phyloP scores from a whole-genome alignment of 352 stramenopile species.

The Lagenidium giganteum region DNA sequence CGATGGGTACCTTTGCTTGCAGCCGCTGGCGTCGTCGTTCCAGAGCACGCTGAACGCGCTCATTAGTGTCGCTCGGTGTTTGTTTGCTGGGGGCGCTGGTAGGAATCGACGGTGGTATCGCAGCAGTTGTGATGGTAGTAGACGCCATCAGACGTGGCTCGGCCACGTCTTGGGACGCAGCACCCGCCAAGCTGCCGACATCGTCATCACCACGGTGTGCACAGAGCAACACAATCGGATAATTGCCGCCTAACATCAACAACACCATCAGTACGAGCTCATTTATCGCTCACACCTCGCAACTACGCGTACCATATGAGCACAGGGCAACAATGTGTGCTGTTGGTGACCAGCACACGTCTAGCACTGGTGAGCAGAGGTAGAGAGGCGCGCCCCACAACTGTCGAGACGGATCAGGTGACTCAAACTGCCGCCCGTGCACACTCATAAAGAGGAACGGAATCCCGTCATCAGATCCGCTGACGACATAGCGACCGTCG shows the following conservation, averaged over 20 bases:
- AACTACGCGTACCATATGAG: slow-evolving; percentile 36
- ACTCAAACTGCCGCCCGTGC: slow-evolving; percentile 37
- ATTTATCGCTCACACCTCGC: not conserved
- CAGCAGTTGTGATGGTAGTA: too few species aligned
- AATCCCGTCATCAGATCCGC: slow-evolving; percentile 56
- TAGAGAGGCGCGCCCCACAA: slow-evolving; percentile 64
- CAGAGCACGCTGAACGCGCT: slow-evolving; percentile 37
- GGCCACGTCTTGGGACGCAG: not conserved
- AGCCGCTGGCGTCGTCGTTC: slow-evolving; percentile 41
- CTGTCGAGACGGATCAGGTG: slow-evolving; percentile 13
- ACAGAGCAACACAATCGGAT: slow-evolving; percentile 58
- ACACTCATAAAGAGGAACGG: slow-evolving; percentile 50
- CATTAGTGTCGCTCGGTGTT: slow-evolving; percentile 3
- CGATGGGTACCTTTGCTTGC: slow-evolving; percentile 26
- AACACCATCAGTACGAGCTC: not conserved
- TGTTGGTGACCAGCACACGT: slow-evolving; percentile 56
- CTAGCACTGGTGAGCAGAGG: slow-evolving; percentile 34
- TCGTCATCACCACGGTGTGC: slow-evolving; percentile 40
- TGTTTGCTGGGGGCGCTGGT: not conserved
- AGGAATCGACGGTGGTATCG: not conserved
- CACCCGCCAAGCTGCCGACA: not conserved
- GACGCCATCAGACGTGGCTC: too few species aligned
- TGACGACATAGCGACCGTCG: slow-evolving; percentile 58
- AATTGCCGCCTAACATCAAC: slow-evolving; percentile 34
- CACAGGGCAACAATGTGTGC: slow-evolving; percentile 60